phyloP scores from a whole-genome alignment of 2,329 filamentous ascomycete species.

The Xenoacremonium recifei region DNA sequence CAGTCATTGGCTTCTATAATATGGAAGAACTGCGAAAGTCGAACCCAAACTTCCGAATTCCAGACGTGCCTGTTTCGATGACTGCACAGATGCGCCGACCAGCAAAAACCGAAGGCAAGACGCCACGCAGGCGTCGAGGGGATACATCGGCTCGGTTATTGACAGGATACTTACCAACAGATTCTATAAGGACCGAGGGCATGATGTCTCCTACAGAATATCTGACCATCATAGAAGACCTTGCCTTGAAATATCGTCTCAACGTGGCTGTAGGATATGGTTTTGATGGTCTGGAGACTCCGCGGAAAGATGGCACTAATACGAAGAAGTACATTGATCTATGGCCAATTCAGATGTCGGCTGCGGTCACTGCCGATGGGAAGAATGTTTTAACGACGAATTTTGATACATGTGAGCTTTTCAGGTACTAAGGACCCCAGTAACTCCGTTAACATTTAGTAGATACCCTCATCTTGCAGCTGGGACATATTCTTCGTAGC shows the following conservation, averaged over 20 bases:
- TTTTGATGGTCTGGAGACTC: constrained; percentile 74
- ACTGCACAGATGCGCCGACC: constrained; percentile 30
- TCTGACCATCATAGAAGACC: constrained; percentile 78
- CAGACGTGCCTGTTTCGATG: constrained; percentile 43
- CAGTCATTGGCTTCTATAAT: constrained; percentile 77
- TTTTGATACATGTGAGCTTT: constrained; percentile 80
- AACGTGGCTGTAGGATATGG: constrained; percentile 85
- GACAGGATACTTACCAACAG: constrained; percentile 63
- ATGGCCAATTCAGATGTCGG: constrained; percentile 94
- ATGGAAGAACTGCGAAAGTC: constrained; percentile 71
- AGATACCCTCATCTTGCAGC: constrained; percentile 78
- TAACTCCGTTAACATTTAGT: constrained; percentile 10
- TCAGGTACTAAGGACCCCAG: neutral
- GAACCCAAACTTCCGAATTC: constrained; percentile 54
- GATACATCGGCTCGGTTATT: constrained; percentile 57
- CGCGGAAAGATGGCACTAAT: constrained; percentile 55
- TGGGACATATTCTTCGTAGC: constrained; percentile 81
- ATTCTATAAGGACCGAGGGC: constrained; percentile 64
- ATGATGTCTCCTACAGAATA: constrained; percentile 72
- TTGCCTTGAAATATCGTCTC: constrained; percentile 73
- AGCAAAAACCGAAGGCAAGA: constrained; percentile 30
- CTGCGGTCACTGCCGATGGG: constrained; percentile 68
- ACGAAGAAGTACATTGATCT: constrained; percentile 80
- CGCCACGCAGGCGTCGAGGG: constrained; percentile 41
- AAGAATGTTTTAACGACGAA: constrained; percentile 77